Conservation (phyloP, 352 stramenopile species). For the Phytophthora uliginosa region DNA sequence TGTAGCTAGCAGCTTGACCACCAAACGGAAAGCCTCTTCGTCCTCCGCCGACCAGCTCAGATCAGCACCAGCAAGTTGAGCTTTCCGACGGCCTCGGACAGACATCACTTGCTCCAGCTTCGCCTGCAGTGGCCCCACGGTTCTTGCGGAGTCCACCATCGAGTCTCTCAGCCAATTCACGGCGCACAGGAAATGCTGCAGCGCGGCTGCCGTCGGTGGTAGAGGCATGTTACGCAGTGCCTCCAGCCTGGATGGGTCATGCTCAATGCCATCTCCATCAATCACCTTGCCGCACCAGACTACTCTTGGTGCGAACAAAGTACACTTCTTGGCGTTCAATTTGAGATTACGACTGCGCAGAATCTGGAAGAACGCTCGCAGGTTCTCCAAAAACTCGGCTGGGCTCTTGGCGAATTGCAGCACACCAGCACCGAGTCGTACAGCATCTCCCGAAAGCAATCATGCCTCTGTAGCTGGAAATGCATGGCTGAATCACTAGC, state of each 20-base stretch:
- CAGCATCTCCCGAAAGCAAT: no score
- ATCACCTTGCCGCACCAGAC: constrained; percentile 7
- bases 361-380: not conserved
- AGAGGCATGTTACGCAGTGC: constrained; percentile 10
- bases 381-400: no score
- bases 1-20: not conserved
- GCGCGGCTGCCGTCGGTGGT: constrained; percentile 5
- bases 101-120: constrained; percentile 10
- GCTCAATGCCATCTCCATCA: constrained; percentile 7
- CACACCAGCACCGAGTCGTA: no score
- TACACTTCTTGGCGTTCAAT: not conserved
- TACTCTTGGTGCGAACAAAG: not conserved
- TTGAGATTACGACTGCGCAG: not conserved
- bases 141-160: constrained; percentile 8
- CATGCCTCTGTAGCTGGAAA: no score
- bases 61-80: constrained; percentile 1
- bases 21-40: not conserved
- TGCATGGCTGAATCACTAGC: no score
- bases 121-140: not conserved
- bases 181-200: constrained; percentile 16
- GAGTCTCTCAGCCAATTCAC: constrained; percentile 10
- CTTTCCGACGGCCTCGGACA: not conserved
- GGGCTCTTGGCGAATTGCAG: no score
- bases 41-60: not conserved
- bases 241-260: constrained; percentile 1